Base-by-base conservation (phyloP, 2,329 filamentous ascomycete species). In the Colletotrichum cordylinicola region DNA sequence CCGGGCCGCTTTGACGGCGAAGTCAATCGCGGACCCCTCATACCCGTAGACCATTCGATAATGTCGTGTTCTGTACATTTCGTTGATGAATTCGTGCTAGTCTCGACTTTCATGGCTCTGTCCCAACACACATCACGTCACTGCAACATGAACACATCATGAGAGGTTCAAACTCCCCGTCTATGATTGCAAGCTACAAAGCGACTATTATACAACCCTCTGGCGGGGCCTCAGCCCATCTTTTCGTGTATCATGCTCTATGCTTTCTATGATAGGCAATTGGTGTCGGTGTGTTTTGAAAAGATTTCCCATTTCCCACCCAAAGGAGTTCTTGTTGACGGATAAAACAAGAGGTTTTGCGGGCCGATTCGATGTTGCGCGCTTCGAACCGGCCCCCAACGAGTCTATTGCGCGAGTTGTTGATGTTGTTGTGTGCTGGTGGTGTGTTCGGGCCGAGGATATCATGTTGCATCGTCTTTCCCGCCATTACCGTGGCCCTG, bases 141-240 rank as follows among this genome's bases (percentile, higher is more conserved):
- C 35, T 39, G 6, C 16, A 9, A 21, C 1, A 35, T 7, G 6
- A 24, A n/a, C 24, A 3, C 1, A 29, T 18, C 18, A 0, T 27
- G 52, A 39, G 67, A 61, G 60, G 52, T 72, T 33, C 74, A 61
- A 81, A 93, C 90, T 78, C 87, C 89, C 48, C 18, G 65, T 79
- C 78, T 79, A 79, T 78, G 75, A 78, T 79, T 79, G 78, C 73
- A 76, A 73, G 65, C 76, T 77, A 78, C 68, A 82, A 79, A 79
- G 75, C 74, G 77, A 81, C 80, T 82, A 82, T 80, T 81, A 80
- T 82, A 82, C 81, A 82, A 78, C 78, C 79, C 77, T 72, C 77
- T 60, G 76, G 73, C 74, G 74, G 76, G 71, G 73, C 74, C 58
- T 52, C 43, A 21, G 67, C 72, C 76, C 76, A 74, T 78, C 74